phyloP scores from a whole-genome alignment of 2,329 filamentous ascomycete genomes.

The Fusarium scirpi region DNA sequence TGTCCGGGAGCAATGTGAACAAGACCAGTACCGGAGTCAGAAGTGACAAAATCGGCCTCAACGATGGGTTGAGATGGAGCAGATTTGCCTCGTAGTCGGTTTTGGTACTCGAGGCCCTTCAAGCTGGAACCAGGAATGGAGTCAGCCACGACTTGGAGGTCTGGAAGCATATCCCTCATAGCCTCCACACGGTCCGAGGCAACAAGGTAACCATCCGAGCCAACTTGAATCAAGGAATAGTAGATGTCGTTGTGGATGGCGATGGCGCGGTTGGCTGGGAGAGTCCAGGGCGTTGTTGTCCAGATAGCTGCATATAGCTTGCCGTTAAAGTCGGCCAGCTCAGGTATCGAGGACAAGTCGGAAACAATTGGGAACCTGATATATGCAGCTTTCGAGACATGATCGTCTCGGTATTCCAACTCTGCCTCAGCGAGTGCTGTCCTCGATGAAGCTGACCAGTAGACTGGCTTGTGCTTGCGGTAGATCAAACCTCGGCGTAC shows the following conservation, averaged over 20 bases:
- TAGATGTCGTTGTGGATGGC: conserved; percentile 80
- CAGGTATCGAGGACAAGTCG: conserved; percentile 49
- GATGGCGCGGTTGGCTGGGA: conserved; percentile 92
- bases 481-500: conserved; percentile 80
- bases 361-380: conserved; percentile 79
- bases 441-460: conserved; percentile 84
- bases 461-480: conserved; percentile 83
- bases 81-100: conserved; percentile 72
- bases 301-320: conserved; percentile 87
- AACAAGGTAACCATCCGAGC: conserved; percentile 73
- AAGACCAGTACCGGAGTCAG: conserved; percentile 91
- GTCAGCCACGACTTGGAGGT: conserved; percentile 65
- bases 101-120: conserved; percentile 73
- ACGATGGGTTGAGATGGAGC: conserved; percentile 76
- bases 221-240: conserved; percentile 75
- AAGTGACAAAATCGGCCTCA: conserved; percentile 88
- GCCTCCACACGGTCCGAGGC: conserved; percentile 77
- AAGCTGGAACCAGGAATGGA: conserved; percentile 75
- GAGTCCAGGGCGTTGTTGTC: conserved; percentile 98
- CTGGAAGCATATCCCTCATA: conserved; percentile 63
- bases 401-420: conserved; percentile 83
- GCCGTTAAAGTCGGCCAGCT: conserved; percentile 56
- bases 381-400: conserved; percentile 79
- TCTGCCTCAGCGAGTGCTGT: conserved; percentile 88
- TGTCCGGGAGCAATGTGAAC: conserved; percentile 96